Evolutionary conservation across 2,329 filamentous ascomycete genomes (phyloP), one percentile per base, ranked within the genome.

Genomic region (Fusarium austroafricanum): DNA sequence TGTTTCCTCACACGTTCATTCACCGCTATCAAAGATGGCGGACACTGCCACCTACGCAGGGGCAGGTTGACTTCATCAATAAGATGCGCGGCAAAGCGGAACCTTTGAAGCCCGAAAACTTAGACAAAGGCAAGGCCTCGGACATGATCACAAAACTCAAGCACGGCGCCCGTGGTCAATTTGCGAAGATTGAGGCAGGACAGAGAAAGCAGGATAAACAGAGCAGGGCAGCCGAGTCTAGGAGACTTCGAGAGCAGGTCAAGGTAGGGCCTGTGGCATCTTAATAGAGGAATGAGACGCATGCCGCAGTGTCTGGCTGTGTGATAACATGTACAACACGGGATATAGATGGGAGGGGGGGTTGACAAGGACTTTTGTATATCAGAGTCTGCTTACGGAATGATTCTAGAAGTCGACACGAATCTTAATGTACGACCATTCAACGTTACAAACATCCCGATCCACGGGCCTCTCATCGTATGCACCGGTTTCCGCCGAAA

Each of bases 111-210:
- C 71, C 79, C 1, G 79, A 80, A 0, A 84, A 89, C 28, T 73
- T 97, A 59, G 94, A 87, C 15, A 96, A 94, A 75, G 95, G 95
- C 10, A 89, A 88, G 75, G 94, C 94, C 6, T 86, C 86, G 6
- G 94, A 97, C 76, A 94, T 97, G 91, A 97, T 98, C 68, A 96
- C 93, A 10, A 96, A 97, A 78, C 76, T 97, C 64, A 95, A 91
- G 77, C 92, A 96, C 75, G 95, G 95, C 1, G 93, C 92, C 2
- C 87, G 83, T 77, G 92, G 79, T 65, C 87, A 80, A 80, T 93
- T 86, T 75, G 81, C 83, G 26, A 82, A 74, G 33, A 79, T 87
- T 58, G 83, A 85, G 73, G 81, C 80, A 0, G 80, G 84, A 54
- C 88, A 85, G 75, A 85, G 82, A 42, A 84, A 84, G 51, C 79